A percentile compares a stretch with the other conserved stretches of the same genome.
These are phyloP conservation scores for Ophiosphaerella korrae DNA, from an alignment of 2,329 filamentous ascomycete genomes.

Conservation along the genomic window DNA sequence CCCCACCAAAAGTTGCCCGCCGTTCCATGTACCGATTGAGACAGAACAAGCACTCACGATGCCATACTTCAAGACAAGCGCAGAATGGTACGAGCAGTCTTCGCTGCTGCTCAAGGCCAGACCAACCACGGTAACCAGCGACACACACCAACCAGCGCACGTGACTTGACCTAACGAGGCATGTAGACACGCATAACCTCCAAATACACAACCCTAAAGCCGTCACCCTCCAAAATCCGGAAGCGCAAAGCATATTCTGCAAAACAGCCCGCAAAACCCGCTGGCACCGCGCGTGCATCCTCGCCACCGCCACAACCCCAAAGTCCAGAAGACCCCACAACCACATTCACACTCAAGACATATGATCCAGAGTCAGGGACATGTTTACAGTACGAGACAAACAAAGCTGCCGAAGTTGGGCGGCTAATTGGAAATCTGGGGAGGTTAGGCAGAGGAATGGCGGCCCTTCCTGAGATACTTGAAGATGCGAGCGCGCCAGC, in stretches of 20 bases:
- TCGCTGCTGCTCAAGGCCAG: constrained; percentile 82
- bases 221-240: constrained; percentile 36
- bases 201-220: constrained; percentile 76
- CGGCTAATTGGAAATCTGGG: constrained; percentile 79
- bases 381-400: constrained; percentile 87
- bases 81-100: constrained; percentile 92
- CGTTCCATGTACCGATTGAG: constrained; percentile 5
- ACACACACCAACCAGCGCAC: constrained; percentile 21
- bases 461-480: constrained; percentile 51
- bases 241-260: constrained; percentile 42
- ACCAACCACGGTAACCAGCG: constrained; percentile 72
- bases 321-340: constrained; percentile 47
- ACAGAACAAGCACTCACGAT: constrained; percentile 53
- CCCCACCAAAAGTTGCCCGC: constrained; percentile 40
- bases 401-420: constrained; percentile 87
- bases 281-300: constrained; percentile 26
- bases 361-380: constrained; percentile 83
- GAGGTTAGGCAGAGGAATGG: constrained; percentile 70
- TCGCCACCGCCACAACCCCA: constrained; percentile 35
- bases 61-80: constrained; percentile 79
- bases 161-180: constrained; percentile 13
- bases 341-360: constrained; percentile 82
- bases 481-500: constrained; percentile 47
- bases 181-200: constrained; percentile 85
- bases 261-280: constrained; percentile 36